Conservation (phyloP, 2,329 filamentous ascomycete genomes). For the Diaporthe caulivora region DNA sequence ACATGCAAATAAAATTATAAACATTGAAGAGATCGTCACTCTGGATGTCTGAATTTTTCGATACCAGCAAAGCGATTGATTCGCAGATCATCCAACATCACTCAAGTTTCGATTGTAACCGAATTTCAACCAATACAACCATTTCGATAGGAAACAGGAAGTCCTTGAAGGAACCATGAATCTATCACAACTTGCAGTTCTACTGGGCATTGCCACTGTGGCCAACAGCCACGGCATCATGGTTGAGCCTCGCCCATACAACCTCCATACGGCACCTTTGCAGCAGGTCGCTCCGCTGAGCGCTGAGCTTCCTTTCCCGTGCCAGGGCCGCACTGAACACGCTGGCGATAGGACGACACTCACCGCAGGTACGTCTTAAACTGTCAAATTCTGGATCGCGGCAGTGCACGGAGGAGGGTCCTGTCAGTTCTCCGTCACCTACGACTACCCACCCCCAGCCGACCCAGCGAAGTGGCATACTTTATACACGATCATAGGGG, state of each 20-base stretch:
- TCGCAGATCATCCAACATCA: background rate
- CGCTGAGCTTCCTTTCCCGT: background rate
- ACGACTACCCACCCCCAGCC: slow-evolving; percentile 16
- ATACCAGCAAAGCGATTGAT: background rate
- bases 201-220: background rate
- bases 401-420: background rate
- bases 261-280: background rate
- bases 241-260: slow-evolving; percentile 18
- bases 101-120: background rate
- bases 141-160: background rate
- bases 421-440: background rate
- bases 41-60: background rate
- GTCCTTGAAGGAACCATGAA: background rate
- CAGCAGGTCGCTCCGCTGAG: background rate
- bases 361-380: background rate
- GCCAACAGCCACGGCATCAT: background rate
- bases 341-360: background rate
- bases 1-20: background rate
- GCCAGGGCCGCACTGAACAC: slow-evolving; percentile 5
- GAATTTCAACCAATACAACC: background rate
- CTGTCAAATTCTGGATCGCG: background rate
- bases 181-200: background rate
- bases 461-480: slow-evolving; percentile 1
- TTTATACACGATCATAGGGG: background rate
- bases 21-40: background rate